Conservation (phyloP, 106 monocot species). For the Cymbidium sinense region DNA sequence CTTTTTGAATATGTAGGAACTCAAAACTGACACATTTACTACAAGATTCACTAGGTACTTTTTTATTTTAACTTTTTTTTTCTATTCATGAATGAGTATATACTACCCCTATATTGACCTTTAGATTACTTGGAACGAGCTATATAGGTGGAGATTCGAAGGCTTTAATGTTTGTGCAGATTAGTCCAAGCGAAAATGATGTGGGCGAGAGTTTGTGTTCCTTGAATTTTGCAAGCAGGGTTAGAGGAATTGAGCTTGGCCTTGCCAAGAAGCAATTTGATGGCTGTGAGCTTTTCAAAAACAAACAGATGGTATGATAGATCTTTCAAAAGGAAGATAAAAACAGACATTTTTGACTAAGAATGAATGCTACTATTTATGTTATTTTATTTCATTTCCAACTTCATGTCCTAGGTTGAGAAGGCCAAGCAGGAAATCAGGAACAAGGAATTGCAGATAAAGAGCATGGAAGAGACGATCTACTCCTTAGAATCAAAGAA, state of each 20-base stretch:
- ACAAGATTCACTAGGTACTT: slow-evolving; percentile 82
- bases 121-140: neutral
- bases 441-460: slow-evolving; percentile 62
- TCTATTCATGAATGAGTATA: neutral
- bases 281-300: slow-evolving; percentile 44
- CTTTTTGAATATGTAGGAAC: slow-evolving; percentile 41
- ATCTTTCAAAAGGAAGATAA: neutral
- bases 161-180: slow-evolving; percentile 88
- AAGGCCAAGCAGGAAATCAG: slow-evolving; percentile 74
- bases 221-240: slow-evolving; percentile 92
- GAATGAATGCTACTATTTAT: neutral
- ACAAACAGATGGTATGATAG: slow-evolving; percentile 59
- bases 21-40: slow-evolving; percentile 95
- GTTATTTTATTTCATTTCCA: neutral
- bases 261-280: slow-evolving; percentile 84
- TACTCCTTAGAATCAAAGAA: slow-evolving; percentile 59
- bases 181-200: slow-evolving; percentile 84
- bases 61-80: neutral
- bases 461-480: slow-evolving; percentile 60
- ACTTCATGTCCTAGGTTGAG: slow-evolving; percentile 37
- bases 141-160: slow-evolving; percentile 90
- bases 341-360: neutral
- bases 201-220: slow-evolving; percentile 81
- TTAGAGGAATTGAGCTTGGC: slow-evolving; percentile 89
- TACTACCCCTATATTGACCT: neutral